Evolutionary conservation across 192 early-diverging fungal genomes (phyloP).

Genomic region (Entomortierella parvispora): DNA sequence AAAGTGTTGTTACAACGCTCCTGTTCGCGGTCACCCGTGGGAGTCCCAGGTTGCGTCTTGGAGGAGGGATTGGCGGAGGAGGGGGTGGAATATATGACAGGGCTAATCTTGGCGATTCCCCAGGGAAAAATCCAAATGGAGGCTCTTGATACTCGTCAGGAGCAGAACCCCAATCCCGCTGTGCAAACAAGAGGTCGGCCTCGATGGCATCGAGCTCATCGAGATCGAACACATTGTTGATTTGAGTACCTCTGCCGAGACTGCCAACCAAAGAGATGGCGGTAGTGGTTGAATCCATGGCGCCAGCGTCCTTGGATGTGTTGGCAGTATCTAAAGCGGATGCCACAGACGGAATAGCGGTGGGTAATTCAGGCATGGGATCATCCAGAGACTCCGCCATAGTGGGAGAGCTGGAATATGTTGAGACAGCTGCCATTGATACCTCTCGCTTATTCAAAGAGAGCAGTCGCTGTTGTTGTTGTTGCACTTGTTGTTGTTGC

Average conservation of each 20-base stretch:
- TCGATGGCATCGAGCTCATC: slow-evolving; percentile 40
- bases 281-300: too few relatives aligned
- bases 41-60: slow-evolving; percentile 40
- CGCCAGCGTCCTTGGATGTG: too few relatives aligned
- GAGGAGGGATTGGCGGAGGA: slow-evolving; percentile 49
- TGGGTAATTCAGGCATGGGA: too few relatives aligned
- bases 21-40: slow-evolving; percentile 48
- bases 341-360: too few relatives aligned
- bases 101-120: slow-evolving; percentile 48
- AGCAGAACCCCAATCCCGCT: slow-evolving; percentile 47
- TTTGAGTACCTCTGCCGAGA: too few relatives aligned
- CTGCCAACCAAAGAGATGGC: too few relatives aligned
- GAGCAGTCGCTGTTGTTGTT: neutral
- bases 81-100: slow-evolving; percentile 40
- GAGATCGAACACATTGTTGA: slow-evolving; percentile 14
- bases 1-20: slow-evolving; percentile 53
- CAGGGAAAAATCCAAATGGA: slow-evolving; percentile 54
- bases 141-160: slow-evolving; percentile 53
- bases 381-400: slow-evolving; percentile 5
- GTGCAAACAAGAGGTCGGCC: slow-evolving; percentile 36
- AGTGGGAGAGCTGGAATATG: slow-evolving; percentile 28
- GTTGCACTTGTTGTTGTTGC: slow-evolving; percentile 7
- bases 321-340: neutral
- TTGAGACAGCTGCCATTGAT: slow-evolving; percentile 26
- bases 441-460: slow-evolving; percentile 10